Evolutionary conservation across 2,329 filamentous ascomycete species (phyloP).

Genomic region (Fusarium fracticaudum): DNA sequence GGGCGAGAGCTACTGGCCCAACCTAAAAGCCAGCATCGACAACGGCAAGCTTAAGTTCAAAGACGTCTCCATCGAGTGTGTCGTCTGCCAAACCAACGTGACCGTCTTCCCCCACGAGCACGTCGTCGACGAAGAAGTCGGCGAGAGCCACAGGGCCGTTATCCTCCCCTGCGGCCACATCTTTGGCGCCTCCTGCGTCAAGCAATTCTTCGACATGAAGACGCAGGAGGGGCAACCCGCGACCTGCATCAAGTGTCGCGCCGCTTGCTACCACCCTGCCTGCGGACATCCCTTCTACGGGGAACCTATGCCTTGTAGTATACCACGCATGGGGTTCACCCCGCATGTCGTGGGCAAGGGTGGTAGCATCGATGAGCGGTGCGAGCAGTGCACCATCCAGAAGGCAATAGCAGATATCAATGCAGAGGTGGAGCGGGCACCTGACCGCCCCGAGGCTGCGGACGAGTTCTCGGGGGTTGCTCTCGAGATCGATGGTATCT

Average conservation of each 20-base stretch:
- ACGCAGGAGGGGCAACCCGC: background rate
- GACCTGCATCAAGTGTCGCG: background rate
- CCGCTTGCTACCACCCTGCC: background rate
- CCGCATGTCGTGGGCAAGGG: background rate
- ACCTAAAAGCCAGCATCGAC: background rate
- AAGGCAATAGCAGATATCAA: background rate
- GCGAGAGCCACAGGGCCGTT: background rate
- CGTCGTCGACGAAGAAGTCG: background rate
- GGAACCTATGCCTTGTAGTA: background rate
- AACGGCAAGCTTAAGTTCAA: background rate
- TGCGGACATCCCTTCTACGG: background rate
- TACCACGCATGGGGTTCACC: background rate
- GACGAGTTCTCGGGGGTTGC: background rate
- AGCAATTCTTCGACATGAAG: background rate
- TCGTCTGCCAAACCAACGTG: background rate
- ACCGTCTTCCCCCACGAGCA: background rate
- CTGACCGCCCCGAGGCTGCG: background rate
- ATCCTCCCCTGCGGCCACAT: conserved; percentile 11
- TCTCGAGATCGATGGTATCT: too few relatives aligned
- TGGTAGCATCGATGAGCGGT: background rate
- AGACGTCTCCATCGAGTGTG: background rate
- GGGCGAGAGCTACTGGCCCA: background rate
- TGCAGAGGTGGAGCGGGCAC: background rate
- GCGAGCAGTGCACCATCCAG: background rate
- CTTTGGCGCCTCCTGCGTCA: background rate